Evolutionary conservation across 176 grass and related monocot genomes (phyloP), one percentile per base, ranked within the genome.

Genomic region (Poa annua): DNA sequence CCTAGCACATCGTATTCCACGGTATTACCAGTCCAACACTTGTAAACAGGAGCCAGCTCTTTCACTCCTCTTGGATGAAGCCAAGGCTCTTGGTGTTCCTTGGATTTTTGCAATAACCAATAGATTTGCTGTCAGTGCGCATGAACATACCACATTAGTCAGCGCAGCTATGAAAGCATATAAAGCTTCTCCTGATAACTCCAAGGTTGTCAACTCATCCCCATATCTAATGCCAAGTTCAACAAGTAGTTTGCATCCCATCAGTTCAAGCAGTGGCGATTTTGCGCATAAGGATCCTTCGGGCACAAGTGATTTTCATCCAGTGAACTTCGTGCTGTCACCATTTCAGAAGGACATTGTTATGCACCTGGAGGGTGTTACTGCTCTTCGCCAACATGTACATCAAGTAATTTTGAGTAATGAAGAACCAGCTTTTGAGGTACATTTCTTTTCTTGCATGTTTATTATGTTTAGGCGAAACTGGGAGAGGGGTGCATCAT

Each of bases 81-180:
- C 80, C 16, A 98, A 85, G 85, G 84, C 80, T 82, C 67, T 93
- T 81, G 74, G 79, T 34, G 83, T 98, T 71, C 96, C 92, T 75
- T 95, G 90, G 92, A 86, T 98, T 86, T 83, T 98, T 85, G 92
- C 92, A 70, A 91, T 98, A 84, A 95, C 96, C 7, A 98, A 98
- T 39, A 94, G 91, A 90, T 95, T 94, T 80, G 91, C 90, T 50
- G 96, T 91, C 50, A 93, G 92, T 11, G 65, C 83, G 1, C 86
- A 91, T 86, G 90, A 93, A 49, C 92, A 98, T 80, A 94, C 77
- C 62, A 64, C 71, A 45, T 81, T 93, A 56, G 86, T 98, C 51
- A 80, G 51, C 80, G 93, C 79, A 74, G 86, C 89, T 76, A 88
- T 93, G 71, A 85, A 93, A 81, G 88, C 96, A 61, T 98, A 98